These are phyloP conservation scores for Euphrasia arctica DNA, from an alignment of 305 asterid genomes.

Conservation along the genomic window DNA sequence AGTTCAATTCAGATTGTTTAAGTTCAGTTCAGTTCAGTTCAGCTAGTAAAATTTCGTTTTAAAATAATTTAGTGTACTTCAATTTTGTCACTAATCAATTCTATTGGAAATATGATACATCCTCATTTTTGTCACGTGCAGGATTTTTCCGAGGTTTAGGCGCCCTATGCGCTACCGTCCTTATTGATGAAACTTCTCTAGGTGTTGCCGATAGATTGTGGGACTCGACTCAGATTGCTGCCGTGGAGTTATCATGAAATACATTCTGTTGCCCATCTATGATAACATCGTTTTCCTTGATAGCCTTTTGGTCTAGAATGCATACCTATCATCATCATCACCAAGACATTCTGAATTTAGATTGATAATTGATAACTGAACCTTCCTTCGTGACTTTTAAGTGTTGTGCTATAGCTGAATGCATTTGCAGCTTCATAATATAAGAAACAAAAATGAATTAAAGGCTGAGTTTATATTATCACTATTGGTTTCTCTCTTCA, in stretches of 20 bases:
- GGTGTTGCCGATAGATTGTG: slow-evolving; percentile 22
- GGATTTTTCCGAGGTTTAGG: slow-evolving; percentile 47
- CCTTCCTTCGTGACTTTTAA: slow-evolving; percentile 1
- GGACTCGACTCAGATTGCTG: neutral
- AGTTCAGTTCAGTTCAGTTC: too few species aligned
- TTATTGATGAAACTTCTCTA: slow-evolving; percentile 31
- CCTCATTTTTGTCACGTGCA: slow-evolving; percentile 27
- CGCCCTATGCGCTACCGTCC: slow-evolving; percentile 31
- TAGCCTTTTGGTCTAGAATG: neutral
- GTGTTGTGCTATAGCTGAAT: slow-evolving; percentile 23
- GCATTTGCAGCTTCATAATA: slow-evolving; percentile 3
- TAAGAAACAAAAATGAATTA: neutral
- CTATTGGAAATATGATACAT: slow-evolving; percentile 1
- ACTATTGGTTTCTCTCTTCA: too few species aligned
- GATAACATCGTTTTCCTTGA: neutral
- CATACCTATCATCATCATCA: slow-evolving; percentile 7
- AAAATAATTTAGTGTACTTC: neutral
- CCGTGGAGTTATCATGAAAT: neutral
- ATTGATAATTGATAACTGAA: neutral
- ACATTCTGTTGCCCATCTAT: neutral
- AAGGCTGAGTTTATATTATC: neutral
- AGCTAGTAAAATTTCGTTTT: too few species aligned
- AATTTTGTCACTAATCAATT: neutral
- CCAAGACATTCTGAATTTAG: neutral
- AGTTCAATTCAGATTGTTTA: too few species aligned